Base-by-base conservation (phyloP, 2,329 filamentous ascomycete genomes). In the Aspergillus candidus region DNA sequence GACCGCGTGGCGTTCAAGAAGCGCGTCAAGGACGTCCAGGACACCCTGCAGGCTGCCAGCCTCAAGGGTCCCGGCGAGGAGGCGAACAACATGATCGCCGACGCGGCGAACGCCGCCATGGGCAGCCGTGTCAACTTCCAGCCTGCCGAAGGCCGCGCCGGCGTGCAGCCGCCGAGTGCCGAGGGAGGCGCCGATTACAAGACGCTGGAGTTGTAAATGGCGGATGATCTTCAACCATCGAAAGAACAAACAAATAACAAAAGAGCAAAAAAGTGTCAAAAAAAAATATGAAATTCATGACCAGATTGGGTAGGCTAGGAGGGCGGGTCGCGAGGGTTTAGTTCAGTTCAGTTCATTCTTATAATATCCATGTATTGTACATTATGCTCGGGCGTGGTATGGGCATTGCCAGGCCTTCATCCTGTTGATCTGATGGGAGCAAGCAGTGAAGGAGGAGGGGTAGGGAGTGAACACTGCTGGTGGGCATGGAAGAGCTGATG, bases 1-100 rank as follows among this genome's bases (percentile, higher is more conserved):
- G 93, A 98, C 66, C 82, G 93, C 17, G 75, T 98, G 40, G 80
- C 86, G 2, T 95, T 97, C 72, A 89, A 93, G 73, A 85, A 86
- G 67, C 80, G 90, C 41, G 86, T 96, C 18, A 80, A 83, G 42
- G 86, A 90, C 50, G 84, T 89, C 0, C 88, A 96, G 68, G 84
- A 88, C 36, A 76, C 77, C 0, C 73, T 94, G 40, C 67, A 70
- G 47, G 55, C 63, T 22, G 62, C 69, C 18, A 71, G 66, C 40
- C 46, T 72, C 32, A 67, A 68, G 47, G 69, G 66, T 10, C 60
- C 64, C 11, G 67, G 65, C 11, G 70, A 72, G 44, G 68, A 70
- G 32, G 65, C 61, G 7, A 60, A 59, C 44, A 57, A 55, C 33
- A 58, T 68, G 51, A 59, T 68, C 14, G 54, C 57, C 8, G 58